A percentile compares a stretch with the other conserved stretches of the same genome.
phyloP scores from a whole-genome alignment of 75 land plant species.

The Selaginella moellendorffii region DNA sequence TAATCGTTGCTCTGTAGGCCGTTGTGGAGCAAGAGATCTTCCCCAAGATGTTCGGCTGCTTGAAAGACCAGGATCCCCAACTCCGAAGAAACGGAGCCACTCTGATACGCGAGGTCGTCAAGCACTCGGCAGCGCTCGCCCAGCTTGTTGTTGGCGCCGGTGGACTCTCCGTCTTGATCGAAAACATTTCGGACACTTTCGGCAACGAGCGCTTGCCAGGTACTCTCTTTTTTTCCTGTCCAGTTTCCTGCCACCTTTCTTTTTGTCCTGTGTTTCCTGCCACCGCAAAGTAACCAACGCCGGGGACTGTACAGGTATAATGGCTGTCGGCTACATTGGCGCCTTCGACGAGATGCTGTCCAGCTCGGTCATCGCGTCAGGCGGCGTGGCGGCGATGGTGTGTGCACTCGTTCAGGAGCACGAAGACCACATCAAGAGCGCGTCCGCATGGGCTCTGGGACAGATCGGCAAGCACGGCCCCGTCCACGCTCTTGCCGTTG shows the following conservation, averaged over 20 bases:
- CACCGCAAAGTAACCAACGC: too few species aligned
- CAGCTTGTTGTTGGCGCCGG: conserved; percentile 14
- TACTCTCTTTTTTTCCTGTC: not conserved
- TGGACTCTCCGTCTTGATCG: conserved; percentile 20
- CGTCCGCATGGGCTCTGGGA: not conserved
- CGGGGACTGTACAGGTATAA: not conserved
- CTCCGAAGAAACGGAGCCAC: conserved; percentile 16
- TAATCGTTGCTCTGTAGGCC: conserved; percentile 5
- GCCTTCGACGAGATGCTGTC: not conserved
- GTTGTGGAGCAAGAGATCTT: conserved; percentile 16
- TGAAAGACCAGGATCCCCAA: conserved; percentile 21
- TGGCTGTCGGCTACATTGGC: not conserved
- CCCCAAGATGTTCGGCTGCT: conserved; percentile 18
- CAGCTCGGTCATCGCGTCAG: not conserved
- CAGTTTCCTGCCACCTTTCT: too few species aligned
- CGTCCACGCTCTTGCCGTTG: not conserved
- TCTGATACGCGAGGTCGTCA: conserved; percentile 22
- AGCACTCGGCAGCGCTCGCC: conserved; percentile 23
- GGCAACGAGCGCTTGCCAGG: conserved; percentile 25
- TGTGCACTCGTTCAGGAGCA: not conserved
- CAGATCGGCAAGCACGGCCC: conserved; percentile 8
- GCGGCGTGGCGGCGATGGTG: not conserved
- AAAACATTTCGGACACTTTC: conserved; percentile 20
- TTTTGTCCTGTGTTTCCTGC: too few species aligned
- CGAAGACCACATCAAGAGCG: conserved; percentile 6